Evolutionary conservation across 2,329 filamentous ascomycete genomes (phyloP).

Genomic region (Fusarium pilosicola): DNA sequence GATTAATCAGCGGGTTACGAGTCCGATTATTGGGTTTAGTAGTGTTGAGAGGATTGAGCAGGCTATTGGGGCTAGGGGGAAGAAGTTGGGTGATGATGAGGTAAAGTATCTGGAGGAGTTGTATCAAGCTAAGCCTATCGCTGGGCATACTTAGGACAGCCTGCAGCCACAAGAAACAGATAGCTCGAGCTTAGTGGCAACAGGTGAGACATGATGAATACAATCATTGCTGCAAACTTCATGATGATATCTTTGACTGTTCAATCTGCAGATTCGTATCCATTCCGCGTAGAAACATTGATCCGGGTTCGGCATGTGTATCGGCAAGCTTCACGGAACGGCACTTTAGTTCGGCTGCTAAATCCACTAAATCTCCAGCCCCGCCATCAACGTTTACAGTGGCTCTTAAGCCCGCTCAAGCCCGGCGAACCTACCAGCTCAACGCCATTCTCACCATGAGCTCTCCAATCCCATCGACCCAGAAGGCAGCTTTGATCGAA

Average conservation of each 20-base stretch:
- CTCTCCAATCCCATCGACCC: not conserved
- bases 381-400: not conserved
- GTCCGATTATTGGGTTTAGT: slow-evolving; percentile 31
- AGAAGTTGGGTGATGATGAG: slow-evolving; percentile 13
- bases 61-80: slow-evolving; percentile 18
- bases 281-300: not conserved
- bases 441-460: not conserved
- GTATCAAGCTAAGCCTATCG: slow-evolving; percentile 26
- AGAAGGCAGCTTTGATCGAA: slow-evolving; percentile 31
- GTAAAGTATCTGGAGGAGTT: slow-evolving; percentile 25
- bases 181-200: rapidly evolving
- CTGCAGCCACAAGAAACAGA: rapidly evolving
- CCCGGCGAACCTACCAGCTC: not conserved
- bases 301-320: slow-evolving; percentile 1
- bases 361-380: not conserved
- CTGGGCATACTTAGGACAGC: not conserved
- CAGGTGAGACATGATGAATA: rapidly evolving
- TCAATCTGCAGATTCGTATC: rapidly evolving
- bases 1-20: slow-evolving; percentile 20
- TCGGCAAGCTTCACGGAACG: slow-evolving; percentile 16
- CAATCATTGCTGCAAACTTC: rapidly evolving
- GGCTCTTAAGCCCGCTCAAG: not conserved
- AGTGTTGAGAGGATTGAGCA: slow-evolving; percentile 33
- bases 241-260: not conserved
- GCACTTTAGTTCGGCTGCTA: slow-evolving; percentile 8